Evolutionary conservation across 805 yeast species (phyloP).

Genomic region (Candida berthetii): DNA sequence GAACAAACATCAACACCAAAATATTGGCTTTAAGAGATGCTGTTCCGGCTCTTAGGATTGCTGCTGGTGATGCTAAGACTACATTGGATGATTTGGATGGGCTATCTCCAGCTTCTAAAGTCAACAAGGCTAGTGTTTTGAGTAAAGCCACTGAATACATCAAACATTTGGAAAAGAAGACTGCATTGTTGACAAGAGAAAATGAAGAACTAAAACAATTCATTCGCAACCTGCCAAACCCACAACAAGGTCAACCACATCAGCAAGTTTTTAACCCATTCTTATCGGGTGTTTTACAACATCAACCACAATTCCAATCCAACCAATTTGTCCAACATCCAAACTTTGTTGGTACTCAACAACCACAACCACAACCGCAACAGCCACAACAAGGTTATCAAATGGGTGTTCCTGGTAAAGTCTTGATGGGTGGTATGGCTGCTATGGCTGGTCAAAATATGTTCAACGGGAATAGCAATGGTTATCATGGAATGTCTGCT

Average conservation of each 20-base stretch:
- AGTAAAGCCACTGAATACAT: conserved; percentile 80
- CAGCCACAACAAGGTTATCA: conserved; percentile 10
- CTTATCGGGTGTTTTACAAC: background rate
- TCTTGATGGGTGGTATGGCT: conserved; percentile 43
- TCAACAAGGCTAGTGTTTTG: conserved; percentile 73
- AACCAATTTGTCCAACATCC: conserved; percentile 3
- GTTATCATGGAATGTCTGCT: conserved; percentile 38
- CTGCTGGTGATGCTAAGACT: conserved; percentile 41
- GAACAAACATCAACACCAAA: conserved; percentile 71
- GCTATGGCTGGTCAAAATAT: conserved; percentile 34
- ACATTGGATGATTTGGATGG: conserved; percentile 58
- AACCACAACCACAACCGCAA: conserved; percentile 7
- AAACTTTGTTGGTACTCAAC: conserved; percentile 1
- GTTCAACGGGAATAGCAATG: conserved; percentile 21
- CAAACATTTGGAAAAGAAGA: conserved; percentile 60
- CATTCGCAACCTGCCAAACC: conserved; percentile 3
- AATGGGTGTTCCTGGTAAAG: conserved; percentile 26
- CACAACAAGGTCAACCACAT: conserved; percentile 7
- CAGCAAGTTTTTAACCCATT: conserved; percentile 1
- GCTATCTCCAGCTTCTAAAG: conserved; percentile 64
- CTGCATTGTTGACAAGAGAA: conserved; percentile 44
- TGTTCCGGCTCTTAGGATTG: conserved; percentile 70
- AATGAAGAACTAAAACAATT: conserved; percentile 36
- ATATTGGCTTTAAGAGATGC: conserved; percentile 66
- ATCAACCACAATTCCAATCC: conserved; percentile 1